These are phyloP conservation scores for Flaveria robusta DNA, from an alignment of 129 eudicot species.

Conservation along the genomic window DNA sequence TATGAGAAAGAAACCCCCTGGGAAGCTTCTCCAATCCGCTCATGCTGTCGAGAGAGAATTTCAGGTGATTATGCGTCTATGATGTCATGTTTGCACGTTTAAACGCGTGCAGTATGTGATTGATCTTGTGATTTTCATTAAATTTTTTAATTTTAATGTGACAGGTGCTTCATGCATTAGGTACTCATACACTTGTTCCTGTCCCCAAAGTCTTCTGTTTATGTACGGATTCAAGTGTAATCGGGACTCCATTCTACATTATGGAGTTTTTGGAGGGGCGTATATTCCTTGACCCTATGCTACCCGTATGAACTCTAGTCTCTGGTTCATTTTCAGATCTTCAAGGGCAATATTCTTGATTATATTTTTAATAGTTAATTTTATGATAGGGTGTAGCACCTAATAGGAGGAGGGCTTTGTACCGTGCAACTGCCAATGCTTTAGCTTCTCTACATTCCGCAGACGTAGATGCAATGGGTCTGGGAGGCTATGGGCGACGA, in stretches of 20 bases:
- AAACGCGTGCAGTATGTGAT: neutral
- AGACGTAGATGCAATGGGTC: conserved; percentile 80
- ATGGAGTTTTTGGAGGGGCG: conserved; percentile 97
- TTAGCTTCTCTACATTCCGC: conserved; percentile 89
- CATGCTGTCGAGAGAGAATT: conserved; percentile 97
- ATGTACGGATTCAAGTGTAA: conserved; percentile 80
- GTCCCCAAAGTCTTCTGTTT: conserved; percentile 94
- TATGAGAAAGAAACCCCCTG: conserved; percentile 91
- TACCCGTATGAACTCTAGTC: conserved; percentile 61
- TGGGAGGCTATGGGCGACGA: conserved; percentile 70
- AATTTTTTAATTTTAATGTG: conserved; percentile 20
- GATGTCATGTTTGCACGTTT: conserved; percentile 5
- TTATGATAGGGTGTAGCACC: conserved; percentile 67
- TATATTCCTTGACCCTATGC: conserved; percentile 72
- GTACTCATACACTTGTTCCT: conserved; percentile 71
- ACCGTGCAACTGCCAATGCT: conserved; percentile 72
- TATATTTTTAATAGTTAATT: neutral
- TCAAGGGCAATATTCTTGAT: neutral
- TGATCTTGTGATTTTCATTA: neutral
- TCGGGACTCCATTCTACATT: conserved; percentile 91
- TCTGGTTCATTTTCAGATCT: conserved; percentile 17
- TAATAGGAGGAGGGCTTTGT: conserved; percentile 57
- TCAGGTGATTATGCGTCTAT: conserved; percentile 44
- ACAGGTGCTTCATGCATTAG: conserved; percentile 89
- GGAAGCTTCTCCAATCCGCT: conserved; percentile 83